Percentiles rank a stretch among this genome's conserved stretches.
phyloP scores from a whole-genome alignment of 345 rosid genomes.

The Atalantia buxifolia region DNA sequence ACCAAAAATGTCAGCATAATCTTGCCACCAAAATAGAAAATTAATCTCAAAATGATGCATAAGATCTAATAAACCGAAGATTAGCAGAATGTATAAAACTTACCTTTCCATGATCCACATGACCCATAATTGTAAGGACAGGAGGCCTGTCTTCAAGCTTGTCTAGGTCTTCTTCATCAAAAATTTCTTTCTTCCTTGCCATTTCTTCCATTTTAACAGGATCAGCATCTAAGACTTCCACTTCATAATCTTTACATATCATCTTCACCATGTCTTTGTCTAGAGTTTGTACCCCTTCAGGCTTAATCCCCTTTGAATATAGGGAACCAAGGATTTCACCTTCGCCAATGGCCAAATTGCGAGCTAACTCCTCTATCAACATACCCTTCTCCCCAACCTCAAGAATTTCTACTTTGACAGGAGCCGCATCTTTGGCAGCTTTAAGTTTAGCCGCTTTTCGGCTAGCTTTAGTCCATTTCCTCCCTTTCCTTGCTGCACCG shows the following conservation, averaged over 20 bases:
- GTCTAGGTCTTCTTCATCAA: slow-evolving; percentile 90
- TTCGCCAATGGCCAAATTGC: slow-evolving; percentile 70
- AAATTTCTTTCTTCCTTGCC: slow-evolving; percentile 80
- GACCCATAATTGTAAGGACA: slow-evolving; percentile 99
- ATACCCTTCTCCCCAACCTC: slow-evolving; percentile 91
- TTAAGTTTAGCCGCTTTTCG: slow-evolving; percentile 87
- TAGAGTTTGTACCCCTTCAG: slow-evolving; percentile 92
- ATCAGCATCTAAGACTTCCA: slow-evolving; percentile 81
- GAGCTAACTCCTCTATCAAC: slow-evolving; percentile 86
- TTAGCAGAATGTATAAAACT: background rate
- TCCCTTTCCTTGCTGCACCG: slow-evolving; percentile 79
- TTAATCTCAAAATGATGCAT: background rate
- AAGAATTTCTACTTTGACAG: slow-evolving; percentile 90
- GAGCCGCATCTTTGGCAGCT: slow-evolving; percentile 96
- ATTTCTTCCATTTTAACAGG: slow-evolving; percentile 76
- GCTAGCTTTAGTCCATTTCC: slow-evolving; percentile 98
- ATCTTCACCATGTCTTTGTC: slow-evolving; percentile 95
- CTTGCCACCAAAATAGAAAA: background rate
- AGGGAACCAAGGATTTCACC: slow-evolving; percentile 90
- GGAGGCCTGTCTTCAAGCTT: slow-evolving; percentile 93
- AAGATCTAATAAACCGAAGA: background rate
- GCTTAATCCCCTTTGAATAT: slow-evolving; percentile 87
- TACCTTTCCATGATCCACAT: slow-evolving; percentile 99
- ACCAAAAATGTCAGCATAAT: slow-evolving; percentile 31
- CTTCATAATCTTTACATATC: slow-evolving; percentile 82